These are phyloP conservation scores for Emmonsiellopsis sp. DNA, from an alignment of 2,329 filamentous ascomycete species.

Conservation along the genomic window DNA sequence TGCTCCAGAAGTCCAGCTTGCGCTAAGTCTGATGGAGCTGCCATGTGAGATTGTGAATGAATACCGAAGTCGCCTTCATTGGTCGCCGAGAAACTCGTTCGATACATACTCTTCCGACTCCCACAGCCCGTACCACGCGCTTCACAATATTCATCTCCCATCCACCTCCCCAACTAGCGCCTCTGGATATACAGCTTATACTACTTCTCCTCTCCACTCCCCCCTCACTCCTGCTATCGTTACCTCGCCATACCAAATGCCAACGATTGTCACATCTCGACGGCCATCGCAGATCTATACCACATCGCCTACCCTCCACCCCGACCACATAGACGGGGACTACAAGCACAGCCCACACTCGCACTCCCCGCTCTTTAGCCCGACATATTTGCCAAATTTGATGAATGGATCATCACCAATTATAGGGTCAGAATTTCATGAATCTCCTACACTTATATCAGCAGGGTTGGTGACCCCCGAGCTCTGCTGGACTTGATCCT, in stretches of 20 bases:
- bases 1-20: constrained; percentile 51
- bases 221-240: constrained; percentile 30
- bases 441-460: constrained; percentile 23
- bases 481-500: constrained; percentile 27
- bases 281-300: constrained; percentile 26
- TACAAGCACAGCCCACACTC: constrained; percentile 23
- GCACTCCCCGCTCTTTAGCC: constrained; percentile 29
- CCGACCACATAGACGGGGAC: constrained; percentile 26
- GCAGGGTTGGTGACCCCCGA: constrained; percentile 27
- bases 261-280: constrained; percentile 25
- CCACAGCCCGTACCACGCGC: constrained; percentile 25
- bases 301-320: constrained; percentile 27
- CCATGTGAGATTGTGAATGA: constrained; percentile 60
- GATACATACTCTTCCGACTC: constrained; percentile 30
- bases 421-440: constrained; percentile 21
- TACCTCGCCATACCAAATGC: constrained; percentile 28
- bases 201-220: constrained; percentile 31
- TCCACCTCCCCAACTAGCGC: constrained; percentile 30
- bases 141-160: constrained; percentile 24
- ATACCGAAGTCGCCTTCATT: constrained; percentile 62
- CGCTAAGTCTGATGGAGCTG: constrained; percentile 61
- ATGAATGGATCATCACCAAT: constrained; percentile 21
- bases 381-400: constrained; percentile 27
- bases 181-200: constrained; percentile 30
- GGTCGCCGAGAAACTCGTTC: constrained; percentile 36